phyloP scores from a whole-genome alignment of 495 filamentous ascomycete genomes.

The Lasiosphaeria miniovina region DNA sequence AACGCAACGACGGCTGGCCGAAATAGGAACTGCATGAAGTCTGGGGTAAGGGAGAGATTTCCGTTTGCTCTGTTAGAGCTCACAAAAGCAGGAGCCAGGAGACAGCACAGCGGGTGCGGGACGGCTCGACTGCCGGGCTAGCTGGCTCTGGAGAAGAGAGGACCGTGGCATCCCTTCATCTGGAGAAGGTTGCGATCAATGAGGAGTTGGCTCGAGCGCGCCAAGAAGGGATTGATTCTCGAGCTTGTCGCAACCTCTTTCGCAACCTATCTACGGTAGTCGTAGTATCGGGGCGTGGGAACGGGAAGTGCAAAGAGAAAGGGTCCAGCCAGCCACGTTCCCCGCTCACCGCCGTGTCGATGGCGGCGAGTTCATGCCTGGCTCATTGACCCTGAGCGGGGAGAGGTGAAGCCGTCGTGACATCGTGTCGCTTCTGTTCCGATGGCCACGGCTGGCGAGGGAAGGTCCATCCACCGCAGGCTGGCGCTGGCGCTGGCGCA shows the following conservation, averaged over 20 bases:
- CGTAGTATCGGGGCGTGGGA: background rate
- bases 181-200: background rate
- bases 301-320: background rate
- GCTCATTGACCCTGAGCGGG: background rate
- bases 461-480: background rate
- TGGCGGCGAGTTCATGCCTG: constrained; percentile 4
- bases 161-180: background rate
- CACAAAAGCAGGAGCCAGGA: constrained; percentile 18
- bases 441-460: constrained; percentile 4
- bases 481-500: constrained; percentile 4
- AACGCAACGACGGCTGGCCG: constrained; percentile 16
- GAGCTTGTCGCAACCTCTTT: background rate
- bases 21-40: constrained; percentile 21
- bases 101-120: constrained; percentile 17
- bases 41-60: constrained; percentile 7
- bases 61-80: background rate
- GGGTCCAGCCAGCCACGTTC: background rate
- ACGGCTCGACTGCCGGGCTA: constrained; percentile 26
- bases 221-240: too few species aligned
- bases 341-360: constrained; percentile 12
- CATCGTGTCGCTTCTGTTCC: constrained; percentile 12
- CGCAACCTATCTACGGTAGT: too few species aligned
- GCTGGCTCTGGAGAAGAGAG: constrained; percentile 2
- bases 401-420: constrained; percentile 18
- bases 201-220: too few species aligned